Evolutionary conservation across 1,284 basidiomycete species (phyloP), one percentile per base, ranked within the genome.

Genomic region (Mycena sp.): DNA sequence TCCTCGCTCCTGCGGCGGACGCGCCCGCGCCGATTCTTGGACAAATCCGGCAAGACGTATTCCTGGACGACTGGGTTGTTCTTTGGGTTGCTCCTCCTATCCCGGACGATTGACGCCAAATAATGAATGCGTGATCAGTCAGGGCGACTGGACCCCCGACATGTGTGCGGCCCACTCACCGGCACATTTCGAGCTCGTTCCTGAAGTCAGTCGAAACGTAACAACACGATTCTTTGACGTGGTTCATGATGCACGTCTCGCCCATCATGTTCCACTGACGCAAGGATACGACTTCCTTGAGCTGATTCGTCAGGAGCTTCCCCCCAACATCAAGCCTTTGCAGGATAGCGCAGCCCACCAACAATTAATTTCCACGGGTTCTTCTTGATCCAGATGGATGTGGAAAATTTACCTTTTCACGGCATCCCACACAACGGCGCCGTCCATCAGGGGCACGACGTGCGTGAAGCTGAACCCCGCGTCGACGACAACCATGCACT

Each of bases 241-340:
- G 86, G 78, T 96, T 95, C 79, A 98, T 91, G 71, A 98, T 91
- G 76, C 91, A 88, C 1, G 94, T 95, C 78, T 98, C 93, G 73
- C 98, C 95, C 87, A 96, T 95, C 93, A 98, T 95, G 76, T 98
- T 95, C 92, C 94, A 97, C 73, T 99, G 96, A 29, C 95, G 89
- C 76, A 94, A 98, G 12, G 95, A 97, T 12, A 97, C 88, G 52
- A 96, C 84, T 73, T 96, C 94, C 73, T 98, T 98, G 37, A 99
- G 84, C 56, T 97, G 92, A 77, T 98, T 98, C 26, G 96, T 98
- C 60, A 99, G 77, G 12, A 98, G 83, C 78, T 98, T 97, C 53
- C 96, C 96, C 53, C 96, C 96, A 29, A 98, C 87, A 70, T 98
- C 95, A 72, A 98, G 87, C 68, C 96, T 96, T 72, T 60, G 46